Conservation (phyloP, 2,329 filamentous ascomycete species). For the Coniochaeta sp. region DNA sequence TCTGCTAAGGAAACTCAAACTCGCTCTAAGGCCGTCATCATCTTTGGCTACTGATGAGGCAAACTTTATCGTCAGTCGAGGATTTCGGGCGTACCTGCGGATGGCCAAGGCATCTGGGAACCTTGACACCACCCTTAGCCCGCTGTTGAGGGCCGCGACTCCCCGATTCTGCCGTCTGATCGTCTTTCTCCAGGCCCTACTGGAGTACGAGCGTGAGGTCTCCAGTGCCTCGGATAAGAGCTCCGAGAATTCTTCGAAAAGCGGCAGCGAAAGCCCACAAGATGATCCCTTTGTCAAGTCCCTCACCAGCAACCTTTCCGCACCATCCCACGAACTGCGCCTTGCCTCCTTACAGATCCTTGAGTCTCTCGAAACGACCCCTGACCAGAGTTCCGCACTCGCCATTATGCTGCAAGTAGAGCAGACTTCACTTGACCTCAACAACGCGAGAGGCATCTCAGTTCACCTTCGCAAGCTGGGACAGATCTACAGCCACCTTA, state of each 20-base stretch:
- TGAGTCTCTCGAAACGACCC: slow-evolving; percentile 46
- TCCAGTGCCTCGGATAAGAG: slow-evolving; percentile 7
- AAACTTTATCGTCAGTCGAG: slow-evolving; percentile 68
- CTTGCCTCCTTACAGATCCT: slow-evolving; percentile 68
- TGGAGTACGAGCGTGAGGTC: slow-evolving; percentile 43
- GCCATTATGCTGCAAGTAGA: slow-evolving; percentile 71
- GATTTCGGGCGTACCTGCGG: slow-evolving; percentile 64
- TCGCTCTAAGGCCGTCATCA: slow-evolving; percentile 55
- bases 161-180: slow-evolving; percentile 57
- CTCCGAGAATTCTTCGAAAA: slow-evolving; percentile 15
- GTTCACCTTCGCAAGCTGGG: slow-evolving; percentile 81
- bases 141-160: slow-evolving; percentile 58
- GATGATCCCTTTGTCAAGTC: slow-evolving; percentile 55
- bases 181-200: slow-evolving; percentile 58
- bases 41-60: slow-evolving; percentile 54
- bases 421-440: slow-evolving; percentile 67
- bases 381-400: slow-evolving; percentile 43
- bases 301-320: slow-evolving; percentile 66
- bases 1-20: slow-evolving; percentile 57
- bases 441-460: slow-evolving; percentile 68
- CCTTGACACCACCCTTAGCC: slow-evolving; percentile 55
- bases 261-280: slow-evolving; percentile 35
- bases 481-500: slow-evolving; percentile 51
- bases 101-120: slow-evolving; percentile 54
- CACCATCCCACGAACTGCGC: slow-evolving; percentile 68